Base-by-base conservation (phyloP, 768 basidiomycete species). In the Auricularia cornea region DNA sequence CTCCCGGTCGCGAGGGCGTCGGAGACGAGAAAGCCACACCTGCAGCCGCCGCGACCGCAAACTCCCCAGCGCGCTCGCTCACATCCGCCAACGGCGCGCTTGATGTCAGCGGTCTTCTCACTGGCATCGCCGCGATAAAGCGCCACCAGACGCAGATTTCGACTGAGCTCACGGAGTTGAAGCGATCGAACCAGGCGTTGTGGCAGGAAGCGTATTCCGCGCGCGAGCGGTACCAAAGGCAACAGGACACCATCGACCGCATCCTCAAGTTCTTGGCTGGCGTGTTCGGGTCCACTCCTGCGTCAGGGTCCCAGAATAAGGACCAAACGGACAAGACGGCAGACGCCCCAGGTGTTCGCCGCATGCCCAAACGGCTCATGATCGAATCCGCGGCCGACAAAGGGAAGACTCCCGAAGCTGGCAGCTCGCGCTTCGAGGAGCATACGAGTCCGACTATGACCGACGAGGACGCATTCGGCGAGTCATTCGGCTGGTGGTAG, bases 201-300 rank as follows among this genome's bases (percentile, higher is more conserved):
- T 99, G 96, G 96, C 86, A 92, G 71, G 94, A 98, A 70, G 87
- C 93, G 1, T 74, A 93, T 67, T 77, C 83, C 33, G 84, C 92
- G 2, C 80, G 94, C 18, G 85, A 88, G 67, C 83, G 86, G 63
- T 88, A 96, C 70, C 87, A 93, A 72, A 94, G 92, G 70, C 94
- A 98, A 67, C 90, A 97, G 70, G 94, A 98, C 72, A 97, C 94
- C 26, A 94, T 98, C 72, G 94, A 97, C 70, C 80, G 92, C 62
- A 98, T 99, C 65, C 83, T 99, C 66, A 90, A 93, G 65, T 98
- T 99, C 75, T 76, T 99, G 62, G 95, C 95, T 11, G 88, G 92
- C 14, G 89, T 98, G 2, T 98, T 98, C 76, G 89, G 89, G 14
- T 82, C 80, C 61, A 61, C 67, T 0, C 66, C 69, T 8, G 68